Percentiles rank a stretch among this genome's conserved stretches.
phyloP scores from a whole-genome alignment of 331 rosid genomes.

The Quercus lobata region DNA sequence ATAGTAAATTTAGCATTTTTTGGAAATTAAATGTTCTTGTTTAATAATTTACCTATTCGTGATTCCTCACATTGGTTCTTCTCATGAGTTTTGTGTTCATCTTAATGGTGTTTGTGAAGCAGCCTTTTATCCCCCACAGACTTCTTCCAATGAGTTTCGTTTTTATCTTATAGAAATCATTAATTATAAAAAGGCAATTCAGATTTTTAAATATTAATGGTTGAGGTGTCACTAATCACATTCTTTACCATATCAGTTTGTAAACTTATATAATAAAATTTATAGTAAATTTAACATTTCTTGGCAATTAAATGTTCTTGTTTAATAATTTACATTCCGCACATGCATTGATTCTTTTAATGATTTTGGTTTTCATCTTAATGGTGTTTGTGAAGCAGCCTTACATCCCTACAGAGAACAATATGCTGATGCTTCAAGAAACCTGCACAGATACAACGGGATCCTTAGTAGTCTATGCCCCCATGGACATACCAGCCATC shows the following conservation, averaged over 20 bases:
- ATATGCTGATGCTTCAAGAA: conserved; percentile 55
- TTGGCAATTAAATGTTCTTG: no score
- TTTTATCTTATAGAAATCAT: no score
- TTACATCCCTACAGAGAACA: conserved; percentile 25
- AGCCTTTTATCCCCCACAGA: conserved; percentile 41
- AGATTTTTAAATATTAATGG: no score
- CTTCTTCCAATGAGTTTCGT: no score
- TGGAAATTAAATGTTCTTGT: not conserved
- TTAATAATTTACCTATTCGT: not conserved
- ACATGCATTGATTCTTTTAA: not conserved
- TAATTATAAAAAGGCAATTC: no score
- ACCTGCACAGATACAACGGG: conserved; percentile 43
- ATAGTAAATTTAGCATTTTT: no score
- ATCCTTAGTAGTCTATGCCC: conserved; percentile 48
- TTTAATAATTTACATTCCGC: not conserved
- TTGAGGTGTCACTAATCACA: no score
- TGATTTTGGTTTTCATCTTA: not conserved
- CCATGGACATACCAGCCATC: conserved; percentile 31
- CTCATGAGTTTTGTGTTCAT: not conserved
- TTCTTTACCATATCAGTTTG: no score
- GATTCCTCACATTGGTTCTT: not conserved
- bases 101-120: conserved; percentile 3
- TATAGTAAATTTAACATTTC: no score
- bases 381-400: conserved; percentile 39
- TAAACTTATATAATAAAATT: no score